Percentiles rank a stretch among this genome's conserved stretches.
These are phyloP conservation scores for Termitomyces sp. DNA, from an alignment of 768 basidiomycete species.

Conservation along the genomic window DNA sequence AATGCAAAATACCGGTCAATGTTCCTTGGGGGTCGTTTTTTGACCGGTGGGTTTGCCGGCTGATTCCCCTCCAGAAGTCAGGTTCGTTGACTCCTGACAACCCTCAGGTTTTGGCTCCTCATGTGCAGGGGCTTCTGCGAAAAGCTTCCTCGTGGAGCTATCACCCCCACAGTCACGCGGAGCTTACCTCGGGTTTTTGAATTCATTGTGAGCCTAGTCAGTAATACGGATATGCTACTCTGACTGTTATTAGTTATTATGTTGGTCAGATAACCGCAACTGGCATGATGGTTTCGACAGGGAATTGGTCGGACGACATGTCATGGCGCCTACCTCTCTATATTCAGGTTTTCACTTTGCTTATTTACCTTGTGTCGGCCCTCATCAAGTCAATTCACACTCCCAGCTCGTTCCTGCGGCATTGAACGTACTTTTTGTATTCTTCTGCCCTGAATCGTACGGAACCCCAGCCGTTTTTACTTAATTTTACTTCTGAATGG, in stretches of 20 bases:
- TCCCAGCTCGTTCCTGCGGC: conserved; percentile 39
- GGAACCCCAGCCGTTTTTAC: conserved; percentile 5
- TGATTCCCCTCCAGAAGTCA: not conserved
- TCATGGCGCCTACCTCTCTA: conserved; percentile 51
- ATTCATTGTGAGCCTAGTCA: conserved; percentile 38
- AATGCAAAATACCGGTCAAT: conserved; percentile 38
- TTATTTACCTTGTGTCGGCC: not conserved
- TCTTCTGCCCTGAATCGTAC: conserved; percentile 49
- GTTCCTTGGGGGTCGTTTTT: conserved; percentile 46
- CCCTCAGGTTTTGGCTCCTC: conserved; percentile 36
- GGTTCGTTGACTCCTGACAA: conserved; percentile 3
- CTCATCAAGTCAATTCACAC: not conserved
- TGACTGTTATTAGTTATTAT: conserved; percentile 32
- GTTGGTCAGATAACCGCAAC: conserved; percentile 52
- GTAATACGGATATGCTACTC: not conserved
- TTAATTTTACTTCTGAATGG: not conserved
- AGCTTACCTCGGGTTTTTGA: conserved; percentile 46
- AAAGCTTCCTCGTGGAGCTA: conserved; percentile 49
- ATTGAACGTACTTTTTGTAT: conserved; percentile 43
- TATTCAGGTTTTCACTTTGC: conserved; percentile 32
- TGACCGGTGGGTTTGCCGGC: conserved; percentile 35
- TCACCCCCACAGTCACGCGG: conserved; percentile 45
- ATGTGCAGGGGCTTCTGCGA: conserved; percentile 44
- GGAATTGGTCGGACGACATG: conserved; percentile 33
- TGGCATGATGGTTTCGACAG: conserved; percentile 53